Conservation (phyloP, 345 rosid species). For the Punica granatum region DNA sequence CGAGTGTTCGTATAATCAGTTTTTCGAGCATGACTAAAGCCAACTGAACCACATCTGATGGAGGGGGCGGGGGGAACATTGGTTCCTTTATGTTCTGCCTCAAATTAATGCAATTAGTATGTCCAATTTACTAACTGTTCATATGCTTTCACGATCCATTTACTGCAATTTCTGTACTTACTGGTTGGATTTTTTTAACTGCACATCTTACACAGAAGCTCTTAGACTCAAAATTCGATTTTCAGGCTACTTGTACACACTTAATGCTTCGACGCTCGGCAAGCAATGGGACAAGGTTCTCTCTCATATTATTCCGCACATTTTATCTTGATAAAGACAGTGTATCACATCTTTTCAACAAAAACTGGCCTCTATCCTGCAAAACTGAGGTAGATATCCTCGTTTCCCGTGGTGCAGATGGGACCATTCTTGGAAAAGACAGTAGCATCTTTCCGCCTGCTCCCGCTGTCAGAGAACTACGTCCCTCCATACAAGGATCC, state of each 20-base stretch:
- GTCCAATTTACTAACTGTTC: no score
- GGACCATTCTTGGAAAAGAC: conserved; percentile 64
- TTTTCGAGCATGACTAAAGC: no score
- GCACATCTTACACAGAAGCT: not conserved
- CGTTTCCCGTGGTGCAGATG: conserved; percentile 46
- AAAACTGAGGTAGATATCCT: conserved; percentile 7
- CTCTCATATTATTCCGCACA: not conserved
- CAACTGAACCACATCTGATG: no score
- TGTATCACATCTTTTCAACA: no score
- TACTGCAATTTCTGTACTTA: no score
- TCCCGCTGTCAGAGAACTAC: conserved; percentile 64
- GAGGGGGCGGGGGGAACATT: no score
- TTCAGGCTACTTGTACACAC: conserved; percentile 79
- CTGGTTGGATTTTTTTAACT: not conserved
- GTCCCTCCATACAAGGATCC: conserved; percentile 97
- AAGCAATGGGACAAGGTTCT: conserved; percentile 77
- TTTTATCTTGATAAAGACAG: no score
- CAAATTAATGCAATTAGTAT: no score
- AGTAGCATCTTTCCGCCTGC: conserved; percentile 71
- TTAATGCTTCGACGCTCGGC: conserved; percentile 84
- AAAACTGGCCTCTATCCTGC: not conserved
- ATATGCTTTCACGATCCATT: no score
- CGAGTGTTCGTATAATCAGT: no score
- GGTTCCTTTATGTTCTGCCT: no score
- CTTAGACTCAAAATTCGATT: not conserved